Evolutionary conservation across 208 protist species (phyloP), one percentile per base, ranked within the genome.

Genomic region (Leishmania lainsoni): DNA sequence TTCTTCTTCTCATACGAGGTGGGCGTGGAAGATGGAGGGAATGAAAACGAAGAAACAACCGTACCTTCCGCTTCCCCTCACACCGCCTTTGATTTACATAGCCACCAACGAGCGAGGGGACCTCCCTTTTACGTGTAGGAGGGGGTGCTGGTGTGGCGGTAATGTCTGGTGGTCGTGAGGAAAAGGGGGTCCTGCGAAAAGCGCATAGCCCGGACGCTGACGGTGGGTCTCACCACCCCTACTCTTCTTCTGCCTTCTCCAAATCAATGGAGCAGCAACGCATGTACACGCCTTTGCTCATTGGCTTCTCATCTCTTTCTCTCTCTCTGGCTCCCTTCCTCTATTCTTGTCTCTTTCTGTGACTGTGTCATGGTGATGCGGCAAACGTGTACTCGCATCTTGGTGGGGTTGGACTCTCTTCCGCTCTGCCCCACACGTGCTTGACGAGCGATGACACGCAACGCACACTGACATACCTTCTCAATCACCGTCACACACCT

Each of bases 11-110:
- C 65, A 6, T 29, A 8, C 58, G 58, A 45, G 42, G 42, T 45
- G 42, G 42, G 45, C n/a, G 35, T n/a, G 51, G 52, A 45, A 73
- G 59, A 72, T 72, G 45, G 20, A 32, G 49, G 72, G 70, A n/a
- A 77, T 71, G 29, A 22, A 73, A 81, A 59, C 26, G 58, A 77
- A 66, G 71, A 14, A 61, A 75, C n/a, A 5, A 8, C 52, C 16
- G n/a, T 8, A 56, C 35, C 71, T 12, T 58, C n/a, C 56, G 0
- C 48, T 39, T 74, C 48, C 3, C 61, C 39, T 5, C 26, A 29
- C 61, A 9, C 29, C 14, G 61, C 39, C 20, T 48, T 48, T 42
- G 14, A 5, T 42, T 49, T 22, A 10, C 65, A 45, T 16, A 14
- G 2, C 6, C 4, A n/a, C 17, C 14, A 20, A 26, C 16, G 48